A percentile compares a stretch with the other conserved stretches of the same genome.
These are phyloP conservation scores for Pseudoperonospora humuli DNA, from an alignment of 352 stramenopile species.

Conservation along the genomic window DNA sequence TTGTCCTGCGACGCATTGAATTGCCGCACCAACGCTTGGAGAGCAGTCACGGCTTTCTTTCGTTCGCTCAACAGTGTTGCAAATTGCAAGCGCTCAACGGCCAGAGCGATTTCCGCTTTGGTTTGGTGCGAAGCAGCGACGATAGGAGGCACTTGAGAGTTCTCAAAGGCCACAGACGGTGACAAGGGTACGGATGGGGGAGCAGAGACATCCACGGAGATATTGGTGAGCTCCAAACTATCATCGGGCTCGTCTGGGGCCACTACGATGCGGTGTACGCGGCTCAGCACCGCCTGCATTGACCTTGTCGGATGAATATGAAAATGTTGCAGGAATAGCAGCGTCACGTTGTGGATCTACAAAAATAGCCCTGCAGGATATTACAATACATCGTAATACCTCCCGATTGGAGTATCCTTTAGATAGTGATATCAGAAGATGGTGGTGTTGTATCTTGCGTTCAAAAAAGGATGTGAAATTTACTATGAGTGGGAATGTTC, in stretches of 20 bases:
- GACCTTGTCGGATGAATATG: no score
- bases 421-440: no score
- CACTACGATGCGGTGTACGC: constrained; percentile 63
- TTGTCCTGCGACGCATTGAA: constrained; percentile 2
- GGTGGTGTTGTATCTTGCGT: no score
- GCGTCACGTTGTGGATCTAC: no score
- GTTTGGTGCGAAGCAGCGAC: neutral
- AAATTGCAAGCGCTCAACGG: constrained; percentile 63
- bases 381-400: no score
- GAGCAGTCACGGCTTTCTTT: constrained; percentile 47
- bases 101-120: constrained; percentile 32
- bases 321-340: no score
- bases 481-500: no score
- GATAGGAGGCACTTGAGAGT: neutral
- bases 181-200: neutral
- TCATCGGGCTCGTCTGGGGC: constrained; percentile 10
- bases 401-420: no score
- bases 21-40: constrained; percentile 34
- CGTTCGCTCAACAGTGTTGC: constrained; percentile 65
- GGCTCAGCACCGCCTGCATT: constrained; percentile 69
- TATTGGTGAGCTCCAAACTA: neutral
- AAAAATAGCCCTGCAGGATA: no score
- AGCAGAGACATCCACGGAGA: neutral
- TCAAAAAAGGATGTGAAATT: no score
- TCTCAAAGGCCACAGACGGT: neutral